These are phyloP conservation scores for Candida frijolesensis DNA, from an alignment of 1,139 yeast genomes.

Conservation along the genomic window DNA sequence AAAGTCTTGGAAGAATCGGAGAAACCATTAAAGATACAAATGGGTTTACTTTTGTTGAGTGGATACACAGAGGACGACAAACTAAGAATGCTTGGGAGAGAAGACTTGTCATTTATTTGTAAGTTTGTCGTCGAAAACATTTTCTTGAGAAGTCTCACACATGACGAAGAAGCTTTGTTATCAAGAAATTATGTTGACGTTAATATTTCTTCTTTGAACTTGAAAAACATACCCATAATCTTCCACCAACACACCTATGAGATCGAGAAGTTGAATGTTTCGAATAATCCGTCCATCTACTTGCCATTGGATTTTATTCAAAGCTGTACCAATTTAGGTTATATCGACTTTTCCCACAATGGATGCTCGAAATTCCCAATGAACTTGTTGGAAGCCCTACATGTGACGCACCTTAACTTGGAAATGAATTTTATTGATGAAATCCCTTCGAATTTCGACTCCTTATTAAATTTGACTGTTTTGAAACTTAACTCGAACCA, in stretches of 20 bases:
- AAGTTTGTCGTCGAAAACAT: conserved; percentile 80
- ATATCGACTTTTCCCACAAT: conserved; percentile 69
- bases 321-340: conserved; percentile 70
- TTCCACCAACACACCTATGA: conserved; percentile 82
- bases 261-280: conserved; percentile 79
- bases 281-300: conserved; percentile 83
- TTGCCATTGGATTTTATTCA: conserved; percentile 86
- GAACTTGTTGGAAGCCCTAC: conserved; percentile 68
- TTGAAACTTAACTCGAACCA: conserved; percentile 75
- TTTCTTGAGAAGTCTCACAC: conserved; percentile 66
- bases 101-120: conserved; percentile 83
- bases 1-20: conserved; percentile 75
- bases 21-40: conserved; percentile 77
- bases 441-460: conserved; percentile 60
- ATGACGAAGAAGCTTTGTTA: conserved; percentile 64
- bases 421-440: conserved; percentile 75
- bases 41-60: conserved; percentile 68
- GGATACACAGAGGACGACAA: conserved; percentile 83
- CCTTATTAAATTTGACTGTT: conserved; percentile 54
- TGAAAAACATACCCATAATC: conserved; percentile 83
- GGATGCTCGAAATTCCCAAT: conserved; percentile 76
- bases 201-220: conserved; percentile 69
- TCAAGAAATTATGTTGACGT: conserved; percentile 74
- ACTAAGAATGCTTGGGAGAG: conserved; percentile 78
- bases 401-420: conserved; percentile 70